Conservation (phyloP, 306 rosid species). For the Psophocarpus tetragonolobus region DNA sequence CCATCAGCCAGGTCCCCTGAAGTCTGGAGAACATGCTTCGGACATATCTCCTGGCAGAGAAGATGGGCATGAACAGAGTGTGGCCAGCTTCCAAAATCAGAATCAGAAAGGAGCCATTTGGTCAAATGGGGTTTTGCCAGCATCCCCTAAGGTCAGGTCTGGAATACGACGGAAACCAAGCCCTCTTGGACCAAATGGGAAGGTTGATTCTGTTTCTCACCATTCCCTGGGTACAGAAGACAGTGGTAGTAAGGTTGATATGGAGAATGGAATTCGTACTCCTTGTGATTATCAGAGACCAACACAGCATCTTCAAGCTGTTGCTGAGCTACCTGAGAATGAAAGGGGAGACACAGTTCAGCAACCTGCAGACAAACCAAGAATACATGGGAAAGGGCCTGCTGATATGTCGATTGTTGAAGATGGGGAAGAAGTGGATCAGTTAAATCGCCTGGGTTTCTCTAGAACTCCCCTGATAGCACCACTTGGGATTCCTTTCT, state of each 20-base stretch:
- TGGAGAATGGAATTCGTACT: conserved; percentile 72
- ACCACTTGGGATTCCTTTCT: conserved; percentile 91
- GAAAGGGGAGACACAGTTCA: conserved; percentile 55
- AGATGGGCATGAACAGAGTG: conserved; percentile 73
- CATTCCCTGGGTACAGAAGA: conserved; percentile 65
- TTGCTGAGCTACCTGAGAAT: conserved; percentile 76
- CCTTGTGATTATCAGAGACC: conserved; percentile 89
- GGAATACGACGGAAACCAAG: conserved; percentile 79
- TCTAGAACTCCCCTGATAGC: conserved; percentile 73
- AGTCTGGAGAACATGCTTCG: conserved; percentile 55
- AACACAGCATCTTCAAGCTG: conserved; percentile 70
- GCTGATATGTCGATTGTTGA: conserved; percentile 51
- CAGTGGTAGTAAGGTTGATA: conserved; percentile 54
- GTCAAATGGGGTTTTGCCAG: conserved; percentile 84
- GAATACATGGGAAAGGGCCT: conserved; percentile 58
- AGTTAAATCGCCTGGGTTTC: conserved; percentile 51
- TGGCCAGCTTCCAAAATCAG: conserved; percentile 54
- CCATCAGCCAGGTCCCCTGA: conserved; percentile 50
- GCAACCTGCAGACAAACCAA: conserved; percentile 60
- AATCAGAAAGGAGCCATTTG: conserved; percentile 64
- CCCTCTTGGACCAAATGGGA: conserved; percentile 96
- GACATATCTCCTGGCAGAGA: conserved; percentile 68
- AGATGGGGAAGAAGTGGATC: conserved; percentile 72
- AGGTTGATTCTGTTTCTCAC: conserved; percentile 59
- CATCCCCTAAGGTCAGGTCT: conserved; percentile 74